phyloP scores from a whole-genome alignment of 306 rosid species.

The Psophocarpus tetragonolobus region DNA sequence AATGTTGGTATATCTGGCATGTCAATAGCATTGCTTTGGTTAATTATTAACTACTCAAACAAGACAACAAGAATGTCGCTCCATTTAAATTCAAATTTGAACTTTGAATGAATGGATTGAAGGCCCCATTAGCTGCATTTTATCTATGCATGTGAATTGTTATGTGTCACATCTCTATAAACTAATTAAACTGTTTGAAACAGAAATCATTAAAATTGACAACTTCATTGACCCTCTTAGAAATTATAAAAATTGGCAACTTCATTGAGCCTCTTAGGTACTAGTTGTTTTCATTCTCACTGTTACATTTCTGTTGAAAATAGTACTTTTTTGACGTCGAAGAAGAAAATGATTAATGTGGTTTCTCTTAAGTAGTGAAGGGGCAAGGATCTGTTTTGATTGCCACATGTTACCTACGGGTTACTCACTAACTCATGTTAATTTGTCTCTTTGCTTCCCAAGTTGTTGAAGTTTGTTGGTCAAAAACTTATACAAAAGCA shows the following conservation, averaged over 20 bases:
- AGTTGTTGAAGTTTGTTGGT: no score
- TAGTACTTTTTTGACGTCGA: slow-evolving; percentile 20
- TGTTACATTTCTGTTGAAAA: background rate
- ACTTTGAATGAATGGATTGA: slow-evolving; percentile 21
- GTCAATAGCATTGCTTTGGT: background rate
- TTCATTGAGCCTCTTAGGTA: slow-evolving; percentile 9
- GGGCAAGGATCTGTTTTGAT: slow-evolving; percentile 41
- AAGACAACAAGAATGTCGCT: background rate
- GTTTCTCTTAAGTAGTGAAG: slow-evolving; percentile 38
- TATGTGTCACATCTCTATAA: slow-evolving; percentile 6
- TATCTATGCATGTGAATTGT: slow-evolving; percentile 17
- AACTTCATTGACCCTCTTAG: background rate
- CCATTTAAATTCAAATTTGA: slow-evolving; percentile 28
- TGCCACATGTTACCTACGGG: slow-evolving; percentile 36
- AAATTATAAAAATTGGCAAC: slow-evolving; percentile 1
- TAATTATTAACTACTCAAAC: background rate
- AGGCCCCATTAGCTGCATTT: slow-evolving; percentile 23
- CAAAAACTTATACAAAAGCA: no score
- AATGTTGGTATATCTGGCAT: background rate
- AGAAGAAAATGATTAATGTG: slow-evolving; percentile 39
- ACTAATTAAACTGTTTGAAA: background rate
- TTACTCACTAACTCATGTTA: no score
- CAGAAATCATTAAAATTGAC: slow-evolving; percentile 21
- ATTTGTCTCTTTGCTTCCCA: slow-evolving; percentile 41
- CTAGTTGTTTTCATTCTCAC: slow-evolving; percentile 31